A percentile compares a stretch with the other conserved stretches of the same genome.
phyloP scores from a whole-genome alignment of 2,329 filamentous ascomycete species.

The Eutypa lata region DNA sequence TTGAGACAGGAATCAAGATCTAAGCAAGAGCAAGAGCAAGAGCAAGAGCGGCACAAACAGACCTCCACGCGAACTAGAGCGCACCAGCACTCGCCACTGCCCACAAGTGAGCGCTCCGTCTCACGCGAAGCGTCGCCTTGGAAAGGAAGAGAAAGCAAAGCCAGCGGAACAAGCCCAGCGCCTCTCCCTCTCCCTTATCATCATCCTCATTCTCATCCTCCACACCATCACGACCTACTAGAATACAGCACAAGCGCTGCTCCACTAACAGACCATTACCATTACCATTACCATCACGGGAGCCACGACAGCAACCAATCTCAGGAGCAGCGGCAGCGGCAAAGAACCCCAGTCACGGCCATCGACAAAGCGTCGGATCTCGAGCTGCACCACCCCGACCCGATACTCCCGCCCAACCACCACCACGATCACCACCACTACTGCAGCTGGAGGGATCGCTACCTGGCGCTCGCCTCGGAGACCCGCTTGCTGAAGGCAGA shows the following conservation, averaged over 20 bases:
- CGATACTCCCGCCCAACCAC: slow-evolving; percentile 23
- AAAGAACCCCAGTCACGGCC: no score
- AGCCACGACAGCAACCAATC: no score
- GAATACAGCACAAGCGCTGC: no score
- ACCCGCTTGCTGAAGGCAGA: slow-evolving; percentile 39
- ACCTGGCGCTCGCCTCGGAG: slow-evolving; percentile 38
- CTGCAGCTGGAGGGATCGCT: slow-evolving; percentile 41
- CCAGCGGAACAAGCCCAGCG: not conserved
- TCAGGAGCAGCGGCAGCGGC: no score
- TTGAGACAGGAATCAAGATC: not conserved
- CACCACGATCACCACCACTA: slow-evolving; percentile 33
- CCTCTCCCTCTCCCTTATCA: not conserved
- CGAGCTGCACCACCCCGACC: slow-evolving; percentile 30
- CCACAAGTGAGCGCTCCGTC: not conserved
- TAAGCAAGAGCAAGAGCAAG: not conserved
- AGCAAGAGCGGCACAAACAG: not conserved
- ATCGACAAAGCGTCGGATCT: slow-evolving; percentile 5
- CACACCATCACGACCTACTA: no score
- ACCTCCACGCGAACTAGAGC: not conserved
- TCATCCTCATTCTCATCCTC: not conserved
- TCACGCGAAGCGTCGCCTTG: not conserved
- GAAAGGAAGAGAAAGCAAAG: not conserved
- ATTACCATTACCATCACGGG: no score
- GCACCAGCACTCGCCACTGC: not conserved
- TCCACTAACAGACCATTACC: no score